Evolutionary conservation across 352 stramenopile genomes (phyloP).

Genomic region (Phytopythium montanum): DNA sequence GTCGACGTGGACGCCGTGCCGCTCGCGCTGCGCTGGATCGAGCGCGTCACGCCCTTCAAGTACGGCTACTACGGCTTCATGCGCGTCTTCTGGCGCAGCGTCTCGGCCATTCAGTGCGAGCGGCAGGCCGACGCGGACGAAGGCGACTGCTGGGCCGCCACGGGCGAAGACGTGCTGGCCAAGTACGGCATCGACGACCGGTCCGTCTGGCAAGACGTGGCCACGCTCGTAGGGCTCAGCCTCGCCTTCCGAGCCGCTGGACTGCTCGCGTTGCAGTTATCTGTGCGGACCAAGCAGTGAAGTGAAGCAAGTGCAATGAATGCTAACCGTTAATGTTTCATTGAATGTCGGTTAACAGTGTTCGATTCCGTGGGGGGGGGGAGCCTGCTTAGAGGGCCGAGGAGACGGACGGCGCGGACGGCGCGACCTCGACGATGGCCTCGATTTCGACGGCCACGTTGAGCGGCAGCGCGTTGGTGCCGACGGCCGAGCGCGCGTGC

Average conservation of each 20-base stretch:
- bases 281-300: conserved; percentile 16
- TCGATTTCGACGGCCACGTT: conserved; percentile 97
- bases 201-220: conserved; percentile 25
- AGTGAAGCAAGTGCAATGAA: too few relatives aligned
- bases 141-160: conserved; percentile 20
- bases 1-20: conserved; percentile 33
- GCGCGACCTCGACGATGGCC: conserved; percentile 92
- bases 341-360: too few relatives aligned
- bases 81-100: conserved; percentile 30
- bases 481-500: conserved; percentile 93
- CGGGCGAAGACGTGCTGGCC: conserved; percentile 33
- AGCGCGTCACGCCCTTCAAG: conserved; percentile 42
- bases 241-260: conserved; percentile 35
- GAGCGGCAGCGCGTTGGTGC: conserved; percentile 95
- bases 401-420: conserved; percentile 15
- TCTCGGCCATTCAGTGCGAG: conserved; percentile 23
- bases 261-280: conserved; percentile 25
- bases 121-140: conserved; percentile 5
- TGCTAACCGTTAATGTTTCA: too few relatives aligned
- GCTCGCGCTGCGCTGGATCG: conserved; percentile 34
- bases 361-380: background rate
- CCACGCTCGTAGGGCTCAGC: conserved; percentile 30
- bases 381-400: conserved; percentile 12
- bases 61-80: conserved; percentile 48
- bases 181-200: conserved; percentile 32